Base-by-base conservation (phyloP, 768 basidiomycete genomes). In the Mycena leptocephala region DNA sequence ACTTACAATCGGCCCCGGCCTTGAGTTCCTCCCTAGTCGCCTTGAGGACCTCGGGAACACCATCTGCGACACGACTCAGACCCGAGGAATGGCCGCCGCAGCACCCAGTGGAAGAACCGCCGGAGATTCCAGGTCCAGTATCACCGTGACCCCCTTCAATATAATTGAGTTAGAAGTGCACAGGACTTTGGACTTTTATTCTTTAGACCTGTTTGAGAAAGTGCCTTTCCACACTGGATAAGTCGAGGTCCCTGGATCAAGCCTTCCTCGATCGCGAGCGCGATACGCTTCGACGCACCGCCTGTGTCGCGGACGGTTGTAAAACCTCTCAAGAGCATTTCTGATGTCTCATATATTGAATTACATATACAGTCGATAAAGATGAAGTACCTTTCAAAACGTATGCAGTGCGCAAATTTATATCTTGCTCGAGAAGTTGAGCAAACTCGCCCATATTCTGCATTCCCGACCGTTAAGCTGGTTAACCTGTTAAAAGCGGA, bases 221-320 rank as follows among this genome's bases (percentile, higher is more conserved):
- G 79, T 0, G 83, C 86, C 41, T 83, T 83, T 8, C 87, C 87
- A 58, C 86, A 85, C 66, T 87, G 87, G 70, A 86, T 81, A 7
- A 88, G 79, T 0, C 86, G 79, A 0, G 87, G 87, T 0, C 87
- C 87, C 2, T 70, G 48, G 32, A 86, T 80, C 3, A 88, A 80
- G 0, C 86, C 86, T 70, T 88, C 86, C 7, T 83, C 80, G 61
- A 87, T 81, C 1, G 87, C 84, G 22, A 80, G 79, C n/a, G 86
- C 86, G n/a, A 86, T 80, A 2, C 82, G 76, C 73, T 86, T 87
- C 43, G 81, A 84, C 1, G 86, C 87, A 18, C 86, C 87, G 48
- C 86, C 86, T 9, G 83, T 84, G 70, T 87, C 87, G 11, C 87
- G 81, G 7, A 86, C 85, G 20, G 85, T 86, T 0, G 87, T 88